Evolutionary conservation across 1,284 basidiomycete species (phyloP).

Genomic region (Taiwanofungus camphoratus): DNA sequence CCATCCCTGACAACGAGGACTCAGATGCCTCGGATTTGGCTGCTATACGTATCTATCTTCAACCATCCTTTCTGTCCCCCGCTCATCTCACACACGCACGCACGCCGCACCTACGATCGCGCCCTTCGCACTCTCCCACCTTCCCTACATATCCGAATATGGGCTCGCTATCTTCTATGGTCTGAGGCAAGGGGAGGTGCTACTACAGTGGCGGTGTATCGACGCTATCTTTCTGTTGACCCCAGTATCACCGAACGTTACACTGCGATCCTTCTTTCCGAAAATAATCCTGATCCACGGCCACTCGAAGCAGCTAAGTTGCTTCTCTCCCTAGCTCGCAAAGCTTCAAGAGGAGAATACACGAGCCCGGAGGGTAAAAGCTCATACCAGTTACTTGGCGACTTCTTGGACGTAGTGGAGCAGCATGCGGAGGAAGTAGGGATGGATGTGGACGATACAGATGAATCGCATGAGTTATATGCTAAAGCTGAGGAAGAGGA

Average conservation of each 20-base stretch:
- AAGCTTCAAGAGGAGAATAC: constrained; percentile 81
- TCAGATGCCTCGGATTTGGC: constrained; percentile 90
- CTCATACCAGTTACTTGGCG: constrained; percentile 88
- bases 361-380: constrained; percentile 91
- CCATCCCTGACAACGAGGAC: constrained; percentile 7
- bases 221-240: constrained; percentile 86
- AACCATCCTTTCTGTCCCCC: constrained; percentile 89
- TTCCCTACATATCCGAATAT: constrained; percentile 90
- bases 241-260: constrained; percentile 84
- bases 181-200: constrained; percentile 82
- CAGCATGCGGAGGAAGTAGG: constrained; percentile 91
- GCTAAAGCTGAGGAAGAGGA: constrained; percentile 29
- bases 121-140: constrained; percentile 92
- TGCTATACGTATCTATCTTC: constrained; percentile 89
- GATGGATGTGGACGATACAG: constrained; percentile 74
- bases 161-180: constrained; percentile 95
- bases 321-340: constrained; percentile 77
- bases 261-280: constrained; percentile 69
- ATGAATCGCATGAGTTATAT: constrained; percentile 42
- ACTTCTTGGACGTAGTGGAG: constrained; percentile 92
- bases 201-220: constrained; percentile 83
- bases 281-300: constrained; percentile 61
- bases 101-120: constrained; percentile 91
- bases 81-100: constrained; percentile 82
- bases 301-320: constrained; percentile 94